Conservation (phyloP, 2,329 filamentous ascomycete genomes). For the Aspergillus fumigatiaffinis region DNA sequence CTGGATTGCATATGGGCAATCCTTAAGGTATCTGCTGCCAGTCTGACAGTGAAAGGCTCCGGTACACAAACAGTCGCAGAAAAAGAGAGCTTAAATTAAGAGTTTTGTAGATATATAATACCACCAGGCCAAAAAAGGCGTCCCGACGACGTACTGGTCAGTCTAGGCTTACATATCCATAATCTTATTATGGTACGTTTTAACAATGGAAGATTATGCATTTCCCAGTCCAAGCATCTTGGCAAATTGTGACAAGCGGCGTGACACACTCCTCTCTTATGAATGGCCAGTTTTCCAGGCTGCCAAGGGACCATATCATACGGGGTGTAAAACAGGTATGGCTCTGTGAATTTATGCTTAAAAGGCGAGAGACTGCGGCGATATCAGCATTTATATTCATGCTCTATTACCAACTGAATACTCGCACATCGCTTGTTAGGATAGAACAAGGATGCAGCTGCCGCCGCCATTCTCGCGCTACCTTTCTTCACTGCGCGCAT, state of each 20-base stretch:
- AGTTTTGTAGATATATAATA: no score
- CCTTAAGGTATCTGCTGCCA: no score
- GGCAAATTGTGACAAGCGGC: not conserved
- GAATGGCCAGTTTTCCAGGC: not conserved
- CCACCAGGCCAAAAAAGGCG: no score
- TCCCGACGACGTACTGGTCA: no score
- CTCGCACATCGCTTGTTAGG: no score
- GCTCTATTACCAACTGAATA: no score
- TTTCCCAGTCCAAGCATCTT: not conserved
- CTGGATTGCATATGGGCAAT: no score
- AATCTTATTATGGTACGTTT: no score
- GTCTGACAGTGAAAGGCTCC: no score
- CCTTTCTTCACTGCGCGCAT: slow-evolving; percentile 4
- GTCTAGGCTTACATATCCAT: no score
- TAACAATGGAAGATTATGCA: no score
- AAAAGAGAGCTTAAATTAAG: not conserved
- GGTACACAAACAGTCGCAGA: not conserved
- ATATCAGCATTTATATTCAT: not conserved
- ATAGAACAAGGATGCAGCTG: slow-evolving; percentile 1
- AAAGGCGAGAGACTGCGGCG: not conserved
- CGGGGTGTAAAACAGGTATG: not conserved
- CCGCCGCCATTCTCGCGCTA: slow-evolving; percentile 4
- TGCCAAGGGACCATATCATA: not conserved
- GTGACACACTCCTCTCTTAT: not conserved
- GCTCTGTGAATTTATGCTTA: no score